Conservation (phyloP, 768 basidiomycete genomes). For the Cyathus striatus region DNA sequence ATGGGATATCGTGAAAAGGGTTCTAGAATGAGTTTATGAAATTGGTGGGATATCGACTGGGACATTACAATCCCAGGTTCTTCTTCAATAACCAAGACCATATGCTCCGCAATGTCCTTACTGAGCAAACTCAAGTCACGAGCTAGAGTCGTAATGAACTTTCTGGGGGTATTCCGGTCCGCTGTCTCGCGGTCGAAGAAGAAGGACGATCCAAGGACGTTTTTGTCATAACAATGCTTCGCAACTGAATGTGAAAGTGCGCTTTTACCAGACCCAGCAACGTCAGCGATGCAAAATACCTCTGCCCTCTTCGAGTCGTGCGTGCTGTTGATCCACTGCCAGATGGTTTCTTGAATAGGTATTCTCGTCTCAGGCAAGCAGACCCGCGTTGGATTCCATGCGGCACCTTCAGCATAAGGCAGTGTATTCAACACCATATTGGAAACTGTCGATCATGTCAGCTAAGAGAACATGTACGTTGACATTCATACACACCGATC, state of each 20-base stretch:
- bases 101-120: constrained; percentile 6
- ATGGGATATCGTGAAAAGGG: constrained; percentile 1
- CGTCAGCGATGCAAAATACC: constrained; percentile 12
- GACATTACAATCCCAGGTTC: constrained; percentile 5
- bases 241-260: constrained; percentile 15
- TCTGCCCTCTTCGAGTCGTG: constrained; percentile 2
- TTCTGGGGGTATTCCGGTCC: constrained; percentile 7
- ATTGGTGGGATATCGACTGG: constrained; percentile 9
- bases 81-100: constrained; percentile 6
- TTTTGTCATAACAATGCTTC: constrained; percentile 5
- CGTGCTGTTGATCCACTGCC: constrained; percentile 7
- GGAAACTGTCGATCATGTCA: background rate
- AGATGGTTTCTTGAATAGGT: constrained; percentile 5
- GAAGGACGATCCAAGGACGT: constrained; percentile 12
- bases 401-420: constrained; percentile 8
- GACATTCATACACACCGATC: background rate
- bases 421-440: background rate
- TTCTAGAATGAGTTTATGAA: constrained; percentile 9
- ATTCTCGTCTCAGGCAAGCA: constrained; percentile 9
- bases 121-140: constrained; percentile 9
- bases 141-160: constrained; percentile 12
- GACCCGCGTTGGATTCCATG: constrained; percentile 4
- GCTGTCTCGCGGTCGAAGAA: constrained; percentile 13
- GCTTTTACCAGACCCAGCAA: constrained; percentile 15
- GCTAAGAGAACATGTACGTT: background rate